A percentile compares a stretch with the other conserved stretches of the same genome.
Evolutionary conservation across 768 basidiomycete genomes (phyloP).

Genomic region (Candolleomyces aberdarensis): DNA sequence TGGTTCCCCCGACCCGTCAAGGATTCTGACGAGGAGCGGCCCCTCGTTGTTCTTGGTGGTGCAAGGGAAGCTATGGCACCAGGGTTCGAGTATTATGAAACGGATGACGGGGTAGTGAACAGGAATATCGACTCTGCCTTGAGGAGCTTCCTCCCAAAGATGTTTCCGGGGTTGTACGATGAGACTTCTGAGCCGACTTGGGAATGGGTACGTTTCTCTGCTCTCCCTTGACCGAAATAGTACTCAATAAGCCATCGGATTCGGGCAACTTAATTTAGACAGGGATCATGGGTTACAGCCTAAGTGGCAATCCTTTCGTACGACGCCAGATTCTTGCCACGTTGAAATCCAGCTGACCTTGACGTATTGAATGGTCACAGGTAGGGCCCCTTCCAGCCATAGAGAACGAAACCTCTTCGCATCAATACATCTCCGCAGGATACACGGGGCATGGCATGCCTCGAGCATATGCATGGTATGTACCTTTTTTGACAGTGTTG

Average conservation of each 20-base stretch:
- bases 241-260: background rate
- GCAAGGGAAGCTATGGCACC: slow-evolving; percentile 46
- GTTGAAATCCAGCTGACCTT: background rate
- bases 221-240: background rate
- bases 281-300: slow-evolving; percentile 80
- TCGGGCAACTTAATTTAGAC: slow-evolving; percentile 41
- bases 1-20: slow-evolving; percentile 70
- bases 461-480: slow-evolving; percentile 67
- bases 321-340: slow-evolving; percentile 19
- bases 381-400: slow-evolving; percentile 9
- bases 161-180: slow-evolving; percentile 56
- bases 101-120: slow-evolving; percentile 59
- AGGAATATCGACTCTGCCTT: slow-evolving; percentile 44
- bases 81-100: slow-evolving; percentile 44
- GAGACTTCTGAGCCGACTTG: slow-evolving; percentile 54
- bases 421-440: slow-evolving; percentile 69
- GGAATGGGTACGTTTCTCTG: slow-evolving; percentile 65
- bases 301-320: slow-evolving; percentile 63
- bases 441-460: slow-evolving; percentile 83
- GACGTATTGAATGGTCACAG: background rate
- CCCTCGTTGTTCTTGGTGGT: slow-evolving; percentile 74
- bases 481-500: background rate
- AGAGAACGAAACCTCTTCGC: slow-evolving; percentile 29
- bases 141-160: slow-evolving; percentile 53
- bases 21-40: slow-evolving; percentile 29